Percentiles rank a stretch among this genome's conserved stretches.
phyloP scores from a whole-genome alignment of 805 yeast genomes.

The Nematodospora valgi region DNA sequence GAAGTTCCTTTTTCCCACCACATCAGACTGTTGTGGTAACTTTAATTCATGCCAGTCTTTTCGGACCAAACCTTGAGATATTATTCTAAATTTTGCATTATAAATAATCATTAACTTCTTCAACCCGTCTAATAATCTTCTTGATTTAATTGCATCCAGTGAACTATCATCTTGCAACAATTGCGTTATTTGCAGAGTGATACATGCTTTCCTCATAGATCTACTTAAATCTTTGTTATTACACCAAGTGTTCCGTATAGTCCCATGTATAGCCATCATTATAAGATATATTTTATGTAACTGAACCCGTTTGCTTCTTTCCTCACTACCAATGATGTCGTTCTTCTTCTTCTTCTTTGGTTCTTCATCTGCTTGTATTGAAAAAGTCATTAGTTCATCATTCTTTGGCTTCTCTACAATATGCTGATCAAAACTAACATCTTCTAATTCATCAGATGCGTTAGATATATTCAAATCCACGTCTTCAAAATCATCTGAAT shows the following conservation, averaged over 20 bases:
- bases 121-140: constrained; percentile 76
- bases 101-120: constrained; percentile 63
- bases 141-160: constrained; percentile 43
- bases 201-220: constrained; percentile 29
- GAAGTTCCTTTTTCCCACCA: constrained; percentile 42
- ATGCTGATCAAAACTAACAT: constrained; percentile 4
- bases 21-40: constrained; percentile 18
- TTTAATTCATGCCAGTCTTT: constrained; percentile 33
- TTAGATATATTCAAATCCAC: constrained; percentile 18
- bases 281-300: constrained; percentile 60
- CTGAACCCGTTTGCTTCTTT: constrained; percentile 46
- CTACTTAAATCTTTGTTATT: constrained; percentile 42
- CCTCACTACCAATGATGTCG: constrained; percentile 49
- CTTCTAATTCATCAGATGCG: constrained; percentile 10
- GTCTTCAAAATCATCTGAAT: constrained; percentile 28
- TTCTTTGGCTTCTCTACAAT: too few species aligned
- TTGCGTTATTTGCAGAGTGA: constrained; percentile 3
- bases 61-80: constrained; percentile 33
- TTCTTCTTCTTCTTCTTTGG: constrained; percentile 22
- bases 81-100: constrained; percentile 50
- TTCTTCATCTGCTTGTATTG: constrained; percentile 15
- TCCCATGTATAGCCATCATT: constrained; percentile 64
- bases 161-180: constrained; percentile 9
- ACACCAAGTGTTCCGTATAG: constrained; percentile 72
- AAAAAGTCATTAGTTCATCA: constrained; percentile 5